phyloP scores from a whole-genome alignment of 2,329 filamentous ascomycete species.

The Cucurbitaria berberidis region DNA sequence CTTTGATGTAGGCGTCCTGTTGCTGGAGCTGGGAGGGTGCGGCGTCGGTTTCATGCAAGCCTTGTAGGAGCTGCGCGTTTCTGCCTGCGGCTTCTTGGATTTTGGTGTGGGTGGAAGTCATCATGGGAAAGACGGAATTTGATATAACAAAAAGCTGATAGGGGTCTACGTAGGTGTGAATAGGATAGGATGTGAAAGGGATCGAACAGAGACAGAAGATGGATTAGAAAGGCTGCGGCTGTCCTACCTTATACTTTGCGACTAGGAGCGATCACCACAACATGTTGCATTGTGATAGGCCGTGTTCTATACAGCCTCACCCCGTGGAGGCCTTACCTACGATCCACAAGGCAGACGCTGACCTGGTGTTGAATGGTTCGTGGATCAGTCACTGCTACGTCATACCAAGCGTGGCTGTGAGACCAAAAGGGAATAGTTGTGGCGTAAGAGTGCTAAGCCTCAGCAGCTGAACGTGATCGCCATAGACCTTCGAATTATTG shows the following conservation, averaged over 20 bases:
- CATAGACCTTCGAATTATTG: background rate
- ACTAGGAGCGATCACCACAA: background rate
- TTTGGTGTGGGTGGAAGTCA: slow-evolving; percentile 31
- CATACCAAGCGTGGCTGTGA: background rate
- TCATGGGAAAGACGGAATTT: background rate
- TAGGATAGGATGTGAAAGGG: background rate
- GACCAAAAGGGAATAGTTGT: background rate
- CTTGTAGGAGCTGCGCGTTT: slow-evolving; percentile 33
- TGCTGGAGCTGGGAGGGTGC: slow-evolving; percentile 40
- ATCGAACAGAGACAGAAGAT: too few relatives aligned
- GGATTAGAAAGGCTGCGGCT: too few relatives aligned
- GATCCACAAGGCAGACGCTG: background rate
- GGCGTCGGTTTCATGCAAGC: slow-evolving; percentile 37
- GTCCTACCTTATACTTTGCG: too few relatives aligned
- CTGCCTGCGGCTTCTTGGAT: slow-evolving; percentile 35
- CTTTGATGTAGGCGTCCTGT: slow-evolving; percentile 36
- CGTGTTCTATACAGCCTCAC: slow-evolving; percentile 9
- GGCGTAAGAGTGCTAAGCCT: background rate
- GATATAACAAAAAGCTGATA: too few relatives aligned
- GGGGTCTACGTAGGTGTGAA: too few relatives aligned
- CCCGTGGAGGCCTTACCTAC: slow-evolving; percentile 20
- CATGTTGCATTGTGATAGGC: slow-evolving; percentile 11
- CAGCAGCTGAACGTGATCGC: background rate
- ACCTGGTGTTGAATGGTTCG: background rate
- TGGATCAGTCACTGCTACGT: background rate